Base-by-base conservation (phyloP, 805 yeast species). In the Candida cerambycidarum region DNA sequence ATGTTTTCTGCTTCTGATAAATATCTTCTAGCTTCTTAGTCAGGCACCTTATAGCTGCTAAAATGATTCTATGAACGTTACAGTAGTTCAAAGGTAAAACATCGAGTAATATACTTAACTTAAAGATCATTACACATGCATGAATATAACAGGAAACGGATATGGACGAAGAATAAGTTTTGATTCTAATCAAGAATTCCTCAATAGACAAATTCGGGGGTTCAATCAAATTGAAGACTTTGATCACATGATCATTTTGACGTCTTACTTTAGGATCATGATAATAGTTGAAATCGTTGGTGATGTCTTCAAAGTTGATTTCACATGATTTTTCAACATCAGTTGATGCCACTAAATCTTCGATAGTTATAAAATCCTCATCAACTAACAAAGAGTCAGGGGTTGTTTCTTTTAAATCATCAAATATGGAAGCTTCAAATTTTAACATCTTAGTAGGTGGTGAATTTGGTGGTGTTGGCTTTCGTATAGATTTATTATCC, bases 21-120 rank as follows among this genome's bases (percentile, higher is more conserved):
- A 70, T 53, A 43, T 70, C 75, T 46, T 70, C 75, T 35, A 69
- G 49, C 14, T 55, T 62, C 48, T 70, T 70, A 10, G 71, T 67
- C 59, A 64, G 67, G 46, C 75, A 69, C 41, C 75, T 57, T 8
- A 70, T 55, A 52, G 63, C 62, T 4, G 71, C 74, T 43, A 69
- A 54, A 11, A 69, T 55, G 35, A 68, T 56, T 32, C 75, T 52
- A 45, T 70, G 59, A n/a, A 63, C 70, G 45, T 70, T 70, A 30
- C 55, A 52, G 9, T 52, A 52, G 10, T 63, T 63, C 31, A 69
- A 54, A 4, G 56, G 58, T 19, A 66, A 55, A 11, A 65, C 54
- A 38, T 62, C 61, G 39, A 66, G 55, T 13, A 69, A 47, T 19
- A 69, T 50, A 33, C 66, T 48, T 29, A 68, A 47, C 47, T 66